phyloP scores from a whole-genome alignment of 768 basidiomycete species.

The Boletus edulis region DNA sequence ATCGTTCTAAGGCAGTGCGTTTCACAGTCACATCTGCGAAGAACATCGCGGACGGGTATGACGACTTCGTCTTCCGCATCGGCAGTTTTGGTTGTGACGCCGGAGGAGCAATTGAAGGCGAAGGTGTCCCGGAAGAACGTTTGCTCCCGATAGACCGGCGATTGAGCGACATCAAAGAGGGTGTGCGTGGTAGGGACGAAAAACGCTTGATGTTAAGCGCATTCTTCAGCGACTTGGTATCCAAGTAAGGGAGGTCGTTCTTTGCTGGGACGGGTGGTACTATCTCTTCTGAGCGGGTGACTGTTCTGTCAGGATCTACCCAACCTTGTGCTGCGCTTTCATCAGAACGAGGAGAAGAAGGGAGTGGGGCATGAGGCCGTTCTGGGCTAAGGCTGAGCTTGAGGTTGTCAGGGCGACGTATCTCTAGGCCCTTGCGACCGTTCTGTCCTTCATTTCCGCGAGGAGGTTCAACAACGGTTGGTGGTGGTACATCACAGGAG shows the following conservation, averaged over 20 bases:
- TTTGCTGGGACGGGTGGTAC: slow-evolving; percentile 32
- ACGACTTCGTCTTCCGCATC: slow-evolving; percentile 33
- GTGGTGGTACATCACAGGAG: slow-evolving; percentile 34
- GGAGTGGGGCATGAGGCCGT: slow-evolving; percentile 1
- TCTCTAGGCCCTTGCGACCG: slow-evolving; percentile 28
- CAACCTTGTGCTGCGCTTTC: slow-evolving; percentile 15
- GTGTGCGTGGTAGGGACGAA: slow-evolving; percentile 64
- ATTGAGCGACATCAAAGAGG: slow-evolving; percentile 50
- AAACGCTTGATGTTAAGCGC: slow-evolving; percentile 40
- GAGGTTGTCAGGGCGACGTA: slow-evolving; percentile 27
- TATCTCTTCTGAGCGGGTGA: slow-evolving; percentile 13
- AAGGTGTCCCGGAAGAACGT: slow-evolving; percentile 24
- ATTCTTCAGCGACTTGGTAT: slow-evolving; percentile 25
- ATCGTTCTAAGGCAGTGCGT: slow-evolving; percentile 63
- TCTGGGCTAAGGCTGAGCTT: slow-evolving; percentile 13
- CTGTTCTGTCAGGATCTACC: slow-evolving; percentile 19
- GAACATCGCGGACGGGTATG: slow-evolving; percentile 66
- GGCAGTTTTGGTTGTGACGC: slow-evolving; percentile 15
- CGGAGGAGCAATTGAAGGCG: slow-evolving; percentile 35
- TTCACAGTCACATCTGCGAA: slow-evolving; percentile 60
- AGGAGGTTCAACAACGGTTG: slow-evolving; percentile 40
- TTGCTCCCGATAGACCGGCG: slow-evolving; percentile 23
- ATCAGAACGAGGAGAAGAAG: slow-evolving; percentile 21
- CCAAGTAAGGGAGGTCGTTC: slow-evolving; percentile 21
- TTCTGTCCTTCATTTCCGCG: slow-evolving; percentile 32